Percentiles rank a stretch among this genome's conserved stretches.
Evolutionary conservation across 768 basidiomycete species (phyloP).

Genomic region (Amanita brunnescens): DNA sequence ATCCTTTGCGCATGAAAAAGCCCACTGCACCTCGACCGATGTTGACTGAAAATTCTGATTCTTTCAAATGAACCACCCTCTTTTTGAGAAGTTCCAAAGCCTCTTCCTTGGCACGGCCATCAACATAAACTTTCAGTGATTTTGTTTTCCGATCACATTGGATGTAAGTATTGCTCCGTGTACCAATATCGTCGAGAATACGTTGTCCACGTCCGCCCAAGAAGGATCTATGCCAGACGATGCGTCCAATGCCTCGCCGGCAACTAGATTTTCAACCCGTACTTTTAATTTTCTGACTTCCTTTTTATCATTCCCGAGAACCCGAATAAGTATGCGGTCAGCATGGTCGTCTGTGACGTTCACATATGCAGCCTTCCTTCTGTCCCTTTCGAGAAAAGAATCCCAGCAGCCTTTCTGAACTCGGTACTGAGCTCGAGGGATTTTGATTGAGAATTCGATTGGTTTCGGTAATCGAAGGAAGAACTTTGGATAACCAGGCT

Average conservation of each 20-base stretch:
- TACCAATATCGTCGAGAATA: slow-evolving; percentile 28
- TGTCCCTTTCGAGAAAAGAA: slow-evolving; percentile 26
- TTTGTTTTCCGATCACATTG: slow-evolving; percentile 37
- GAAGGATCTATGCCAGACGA: slow-evolving; percentile 44
- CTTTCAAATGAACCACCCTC: slow-evolving; percentile 39
- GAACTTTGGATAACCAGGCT: slow-evolving; percentile 23
- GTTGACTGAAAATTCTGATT: slow-evolving; percentile 30
- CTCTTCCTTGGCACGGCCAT: slow-evolving; percentile 25
- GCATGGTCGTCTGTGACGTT: slow-evolving; percentile 17
- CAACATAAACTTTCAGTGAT: slow-evolving; percentile 39
- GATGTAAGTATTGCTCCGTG: slow-evolving; percentile 32
- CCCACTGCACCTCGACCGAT: slow-evolving; percentile 34
- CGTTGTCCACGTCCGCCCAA: slow-evolving; percentile 16
- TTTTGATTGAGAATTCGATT: slow-evolving; percentile 40
- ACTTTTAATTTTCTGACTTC: slow-evolving; percentile 52
- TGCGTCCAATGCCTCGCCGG: slow-evolving; percentile 38
- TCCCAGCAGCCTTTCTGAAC: slow-evolving; percentile 46
- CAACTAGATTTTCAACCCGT: slow-evolving; percentile 44
- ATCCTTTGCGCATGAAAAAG: slow-evolving; percentile 43
- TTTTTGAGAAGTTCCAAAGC: slow-evolving; percentile 36
- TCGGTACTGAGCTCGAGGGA: slow-evolving; percentile 39
- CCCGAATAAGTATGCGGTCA: slow-evolving; percentile 28
- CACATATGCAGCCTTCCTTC: slow-evolving; percentile 28
- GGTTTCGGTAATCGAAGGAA: slow-evolving; percentile 38
- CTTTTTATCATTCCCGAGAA: slow-evolving; percentile 46